Conservation (phyloP, 208 protist species). For the Leishmania tropica region DNA sequence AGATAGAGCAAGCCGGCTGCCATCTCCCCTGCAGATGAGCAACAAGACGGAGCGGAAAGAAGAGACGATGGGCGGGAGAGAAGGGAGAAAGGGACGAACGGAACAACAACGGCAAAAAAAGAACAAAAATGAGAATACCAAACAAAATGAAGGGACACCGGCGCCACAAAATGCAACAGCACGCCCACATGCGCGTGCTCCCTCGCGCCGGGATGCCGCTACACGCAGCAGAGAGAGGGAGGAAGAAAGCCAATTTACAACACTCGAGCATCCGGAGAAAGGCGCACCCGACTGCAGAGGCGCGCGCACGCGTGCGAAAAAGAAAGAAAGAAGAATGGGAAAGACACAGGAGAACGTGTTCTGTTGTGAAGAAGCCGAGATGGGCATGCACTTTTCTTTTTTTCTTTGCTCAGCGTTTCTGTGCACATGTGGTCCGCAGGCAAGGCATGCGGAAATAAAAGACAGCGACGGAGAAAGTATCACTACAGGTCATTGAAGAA, state of each 20-base stretch:
- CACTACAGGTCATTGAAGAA: background rate
- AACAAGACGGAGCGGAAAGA: background rate
- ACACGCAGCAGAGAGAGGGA: background rate
- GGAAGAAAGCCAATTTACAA: background rate
- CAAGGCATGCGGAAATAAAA: background rate
- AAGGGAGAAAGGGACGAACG: background rate
- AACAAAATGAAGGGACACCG: background rate
- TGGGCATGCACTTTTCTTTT: no score
- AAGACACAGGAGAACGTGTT: no score
- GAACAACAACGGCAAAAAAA: background rate
- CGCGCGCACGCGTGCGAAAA: background rate
- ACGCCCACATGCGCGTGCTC: background rate
- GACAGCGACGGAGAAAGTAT: background rate
- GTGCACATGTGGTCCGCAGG: no score
- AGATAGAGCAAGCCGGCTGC: constrained; percentile 7
- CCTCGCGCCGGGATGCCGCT: no score
- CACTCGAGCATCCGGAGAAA: background rate
- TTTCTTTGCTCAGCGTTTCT: no score
- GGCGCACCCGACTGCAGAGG: background rate
- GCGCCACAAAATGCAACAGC: background rate
- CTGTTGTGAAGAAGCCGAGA: no score
- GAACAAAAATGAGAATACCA: background rate
- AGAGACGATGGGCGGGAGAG: background rate
- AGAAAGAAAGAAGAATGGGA: background rate
- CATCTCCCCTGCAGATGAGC: background rate